phyloP scores from a whole-genome alignment of 805 yeast species.

The Candida incommunis region DNA sequence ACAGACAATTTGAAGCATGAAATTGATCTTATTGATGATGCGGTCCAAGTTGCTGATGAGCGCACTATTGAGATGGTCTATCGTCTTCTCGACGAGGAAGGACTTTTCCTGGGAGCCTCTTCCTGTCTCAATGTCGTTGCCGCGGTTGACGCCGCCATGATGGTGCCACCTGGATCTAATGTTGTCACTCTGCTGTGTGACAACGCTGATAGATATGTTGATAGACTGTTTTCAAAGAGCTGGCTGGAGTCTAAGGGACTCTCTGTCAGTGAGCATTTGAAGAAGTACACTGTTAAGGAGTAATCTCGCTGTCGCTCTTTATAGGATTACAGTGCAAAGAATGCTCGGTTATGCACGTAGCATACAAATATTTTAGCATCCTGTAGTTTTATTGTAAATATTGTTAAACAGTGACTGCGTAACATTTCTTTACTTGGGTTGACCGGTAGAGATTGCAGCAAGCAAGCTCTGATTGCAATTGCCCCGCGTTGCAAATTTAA shows the following conservation, averaged over 20 bases:
- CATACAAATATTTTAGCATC: no score
- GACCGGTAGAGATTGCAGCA: no score
- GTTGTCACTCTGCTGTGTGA: constrained; percentile 85
- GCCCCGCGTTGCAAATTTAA: no score
- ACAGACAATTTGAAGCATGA: constrained; percentile 71
- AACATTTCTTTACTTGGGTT: no score
- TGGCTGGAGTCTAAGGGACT: constrained; percentile 67
- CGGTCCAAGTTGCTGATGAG: constrained; percentile 63
- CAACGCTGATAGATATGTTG: constrained; percentile 80
- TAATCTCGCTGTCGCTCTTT: no score
- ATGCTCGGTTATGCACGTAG: no score
- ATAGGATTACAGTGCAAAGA: no score
- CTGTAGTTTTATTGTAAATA: no score
- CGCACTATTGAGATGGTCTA: constrained; percentile 76
- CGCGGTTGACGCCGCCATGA: constrained; percentile 61
- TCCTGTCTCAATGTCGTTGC: constrained; percentile 85
- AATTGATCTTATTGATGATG: constrained; percentile 62
- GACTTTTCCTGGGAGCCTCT: constrained; percentile 82
- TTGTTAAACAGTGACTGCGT: no score
- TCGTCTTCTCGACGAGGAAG: constrained; percentile 76
- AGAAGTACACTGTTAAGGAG: constrained; percentile 44
- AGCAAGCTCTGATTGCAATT: no score
- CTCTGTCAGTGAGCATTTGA: constrained; percentile 55
- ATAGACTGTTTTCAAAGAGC: constrained; percentile 57
- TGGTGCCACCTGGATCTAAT: constrained; percentile 60